A percentile compares a stretch with the other conserved stretches of the same genome.
Conservation (phyloP, 2,329 filamentous ascomycete species). For the Dryadomyces sulphureus region DNA sequence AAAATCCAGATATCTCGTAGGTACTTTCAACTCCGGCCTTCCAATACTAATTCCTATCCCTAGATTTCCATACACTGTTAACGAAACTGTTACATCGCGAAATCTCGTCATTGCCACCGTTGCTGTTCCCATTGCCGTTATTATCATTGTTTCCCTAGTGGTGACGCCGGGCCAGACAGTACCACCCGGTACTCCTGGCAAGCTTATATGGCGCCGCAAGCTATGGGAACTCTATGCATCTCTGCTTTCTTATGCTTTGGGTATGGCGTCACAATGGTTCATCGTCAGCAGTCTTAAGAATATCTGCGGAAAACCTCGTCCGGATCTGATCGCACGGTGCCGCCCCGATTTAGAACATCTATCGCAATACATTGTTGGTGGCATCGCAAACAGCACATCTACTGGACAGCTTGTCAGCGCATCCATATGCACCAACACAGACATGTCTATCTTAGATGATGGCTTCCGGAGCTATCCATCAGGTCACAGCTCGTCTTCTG, state of each 20-base stretch:
- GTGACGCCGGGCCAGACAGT: constrained; percentile 61
- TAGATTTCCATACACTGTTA: constrained; percentile 52
- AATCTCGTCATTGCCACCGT: constrained; percentile 51
- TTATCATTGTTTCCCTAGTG: constrained; percentile 52
- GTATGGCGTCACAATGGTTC: constrained; percentile 58
- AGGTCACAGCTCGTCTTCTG: constrained; percentile 61
- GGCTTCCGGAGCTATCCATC: constrained; percentile 77
- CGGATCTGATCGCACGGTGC: constrained; percentile 52
- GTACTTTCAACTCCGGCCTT: constrained; percentile 12
- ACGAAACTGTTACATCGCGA: constrained; percentile 58
- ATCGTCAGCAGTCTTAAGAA: constrained; percentile 81
- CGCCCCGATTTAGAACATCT: constrained; percentile 55
- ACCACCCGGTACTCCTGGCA: constrained; percentile 43
- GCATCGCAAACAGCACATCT: constrained; percentile 34
- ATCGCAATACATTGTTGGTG: constrained; percentile 46
- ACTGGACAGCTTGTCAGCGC: constrained; percentile 59
- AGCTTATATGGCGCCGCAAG: constrained; percentile 63
- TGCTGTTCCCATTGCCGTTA: constrained; percentile 49
- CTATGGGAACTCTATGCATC: constrained; percentile 83
- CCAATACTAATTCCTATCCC: background rate
- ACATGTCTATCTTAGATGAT: constrained; percentile 50
- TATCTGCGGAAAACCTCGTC: constrained; percentile 64
- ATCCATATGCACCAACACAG: constrained; percentile 56
- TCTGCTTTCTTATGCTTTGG: constrained; percentile 66
- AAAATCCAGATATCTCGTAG: constrained; percentile 62